Base-by-base conservation (phyloP, 2,329 filamentous ascomycete genomes). In the Verticillium alfalfae region DNA sequence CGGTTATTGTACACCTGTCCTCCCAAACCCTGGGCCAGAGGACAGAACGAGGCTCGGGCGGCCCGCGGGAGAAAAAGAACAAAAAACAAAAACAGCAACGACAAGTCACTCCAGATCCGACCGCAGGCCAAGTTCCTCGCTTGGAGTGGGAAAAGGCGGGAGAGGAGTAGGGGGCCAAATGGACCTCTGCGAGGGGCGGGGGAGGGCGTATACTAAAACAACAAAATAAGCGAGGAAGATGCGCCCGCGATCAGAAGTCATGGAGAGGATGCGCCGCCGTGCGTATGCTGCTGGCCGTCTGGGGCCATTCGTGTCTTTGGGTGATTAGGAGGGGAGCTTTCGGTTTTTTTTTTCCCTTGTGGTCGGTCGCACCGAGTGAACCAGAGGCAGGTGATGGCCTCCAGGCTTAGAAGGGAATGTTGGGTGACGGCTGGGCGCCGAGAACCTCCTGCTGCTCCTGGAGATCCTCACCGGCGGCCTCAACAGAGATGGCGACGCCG, bases 401-500 rank as follows among this genome's bases (percentile, higher is more conserved):
- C 45, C 61, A 22, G 31, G 57, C 63, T 82, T 88, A 89, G 74
- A 89, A 89, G 67, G 87, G 87, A 72, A 89, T 88, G 76, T 84
- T 86, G 66, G 79, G 78, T 54, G 80, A 74, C 38, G 83, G 76
- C 69, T 84, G 81, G 62, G 79, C 76, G 62, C 82, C 83, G 57
- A 83, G 70, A 64, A 76, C 74, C 75, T 92, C 89, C 76, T 93
- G 90, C 78, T 93, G 90, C 76, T 93, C 89, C 83, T 95, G 91
- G 68, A 96, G 81, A 75, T 96, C 92, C 75, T 96, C 93, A 61
- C 88, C 85, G 58, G 88, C 88, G 59, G 91, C 87, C 81, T 97
- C 93, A 68, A 97, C 92, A 57, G 93, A 96, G 70, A 99, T 92
- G 64, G 92, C 93, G 66, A 99, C 85, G 69, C 95, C 95, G 70